These are phyloP conservation scores for Clarkia xantiana DNA, from an alignment of 345 rosid species.

Conservation along the genomic window DNA sequence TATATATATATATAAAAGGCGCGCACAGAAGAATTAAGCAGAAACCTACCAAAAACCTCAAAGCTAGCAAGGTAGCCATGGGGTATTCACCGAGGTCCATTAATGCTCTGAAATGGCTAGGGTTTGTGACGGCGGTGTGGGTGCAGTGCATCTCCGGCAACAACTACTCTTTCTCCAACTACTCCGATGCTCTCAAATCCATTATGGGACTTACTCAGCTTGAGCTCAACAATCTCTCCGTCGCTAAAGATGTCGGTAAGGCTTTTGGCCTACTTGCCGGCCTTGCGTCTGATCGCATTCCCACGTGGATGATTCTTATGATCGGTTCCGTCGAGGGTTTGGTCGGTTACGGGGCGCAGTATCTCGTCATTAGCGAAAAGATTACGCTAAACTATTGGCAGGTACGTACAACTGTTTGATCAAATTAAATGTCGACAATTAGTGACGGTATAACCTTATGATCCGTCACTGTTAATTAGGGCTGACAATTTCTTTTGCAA, in stretches of 20 bases:
- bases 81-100: no score
- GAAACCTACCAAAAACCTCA: no score
- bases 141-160: constrained; percentile 86
- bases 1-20: no score
- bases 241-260: constrained; percentile 85
- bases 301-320: constrained; percentile 53
- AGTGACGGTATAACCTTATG: no score
- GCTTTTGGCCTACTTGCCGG: constrained; percentile 95
- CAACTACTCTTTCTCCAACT: constrained; percentile 86
- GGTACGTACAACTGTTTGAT: constrained; percentile 17
- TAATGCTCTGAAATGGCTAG: constrained; percentile 68
- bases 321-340: constrained; percentile 80
- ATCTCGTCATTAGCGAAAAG: constrained; percentile 69
- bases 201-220: constrained; percentile 80
- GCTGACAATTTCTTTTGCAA: no score
- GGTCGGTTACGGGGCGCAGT: constrained; percentile 86
- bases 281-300: constrained; percentile 63
- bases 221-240: constrained; percentile 67
- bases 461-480: no score
- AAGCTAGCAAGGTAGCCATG: no score
- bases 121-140: constrained; percentile 91
- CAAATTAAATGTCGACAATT: no score
- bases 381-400: constrained; percentile 79
- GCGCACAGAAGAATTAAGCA: no score
- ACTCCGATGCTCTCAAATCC: constrained; percentile 70